phyloP scores from a whole-genome alignment of 768 basidiomycete genomes.

The Leucosporidium scottii region DNA sequence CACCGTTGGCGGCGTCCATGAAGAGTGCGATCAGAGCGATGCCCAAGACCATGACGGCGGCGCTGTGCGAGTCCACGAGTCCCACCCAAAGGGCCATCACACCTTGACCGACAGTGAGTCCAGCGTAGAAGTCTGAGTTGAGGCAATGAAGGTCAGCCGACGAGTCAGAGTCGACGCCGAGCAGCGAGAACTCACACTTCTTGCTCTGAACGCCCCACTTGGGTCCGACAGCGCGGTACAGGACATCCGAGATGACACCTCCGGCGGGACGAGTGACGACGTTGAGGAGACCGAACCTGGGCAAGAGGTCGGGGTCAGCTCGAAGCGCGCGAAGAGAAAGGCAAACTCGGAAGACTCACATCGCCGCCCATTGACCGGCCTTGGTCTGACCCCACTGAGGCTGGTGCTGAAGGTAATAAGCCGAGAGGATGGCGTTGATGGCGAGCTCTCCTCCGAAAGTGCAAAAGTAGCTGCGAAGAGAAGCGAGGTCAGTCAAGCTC shows the following conservation, averaged over 20 bases:
- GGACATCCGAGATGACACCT: constrained; percentile 49
- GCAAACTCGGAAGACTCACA: too few species aligned
- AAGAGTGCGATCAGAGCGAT: not conserved
- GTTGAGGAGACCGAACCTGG: constrained; percentile 50
- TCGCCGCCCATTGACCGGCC: constrained; percentile 42
- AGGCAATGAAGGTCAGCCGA: too few species aligned
- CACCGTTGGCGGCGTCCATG: constrained; percentile 3
- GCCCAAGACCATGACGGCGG: not conserved
- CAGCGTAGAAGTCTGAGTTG: too few species aligned
- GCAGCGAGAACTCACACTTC: constrained; percentile 46
- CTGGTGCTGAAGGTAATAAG: constrained; percentile 42
- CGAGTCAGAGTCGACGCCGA: not conserved
- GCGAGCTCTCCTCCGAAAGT: constrained; percentile 41
- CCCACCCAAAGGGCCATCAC: too few species aligned
- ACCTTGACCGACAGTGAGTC: too few species aligned
- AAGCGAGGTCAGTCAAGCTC: too few species aligned
- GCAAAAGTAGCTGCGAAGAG: too few species aligned
- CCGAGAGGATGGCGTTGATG: constrained; percentile 51
- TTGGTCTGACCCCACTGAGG: constrained; percentile 48
- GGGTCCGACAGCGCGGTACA: constrained; percentile 42
- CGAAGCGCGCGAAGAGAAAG: too few species aligned
- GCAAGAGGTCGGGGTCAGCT: constrained; percentile 15
- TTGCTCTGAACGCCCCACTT: constrained; percentile 42
- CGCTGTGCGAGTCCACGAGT: too few species aligned
- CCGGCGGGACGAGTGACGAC: constrained; percentile 50